Evolutionary conservation across 2,329 filamentous ascomycete genomes (phyloP).

Genomic region (Fusarium illudens): DNA sequence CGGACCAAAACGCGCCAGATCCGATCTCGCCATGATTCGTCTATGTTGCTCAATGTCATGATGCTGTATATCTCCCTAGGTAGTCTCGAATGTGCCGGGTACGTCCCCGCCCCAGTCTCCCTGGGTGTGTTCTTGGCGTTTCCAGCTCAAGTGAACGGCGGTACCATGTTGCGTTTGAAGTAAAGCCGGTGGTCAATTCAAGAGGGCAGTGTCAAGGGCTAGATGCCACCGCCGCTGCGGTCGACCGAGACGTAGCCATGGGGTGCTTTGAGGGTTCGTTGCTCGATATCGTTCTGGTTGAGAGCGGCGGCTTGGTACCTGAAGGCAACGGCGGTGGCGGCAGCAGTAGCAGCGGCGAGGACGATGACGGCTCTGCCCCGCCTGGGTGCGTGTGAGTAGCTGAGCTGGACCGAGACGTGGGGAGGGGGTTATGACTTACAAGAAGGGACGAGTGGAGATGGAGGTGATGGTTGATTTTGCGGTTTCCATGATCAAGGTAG

Average conservation of each 20-base stretch:
- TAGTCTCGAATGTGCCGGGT: too few relatives aligned
- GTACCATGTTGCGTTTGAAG: not conserved
- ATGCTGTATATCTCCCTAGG: too few relatives aligned
- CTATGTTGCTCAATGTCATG: too few relatives aligned
- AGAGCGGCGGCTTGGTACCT: constrained; percentile 49
- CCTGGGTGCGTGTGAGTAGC: constrained; percentile 33
- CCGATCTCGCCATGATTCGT: too few relatives aligned
- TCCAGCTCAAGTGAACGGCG: not conserved
- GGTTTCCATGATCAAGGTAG: not conserved
- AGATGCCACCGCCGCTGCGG: constrained; percentile 59
- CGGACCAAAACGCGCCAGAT: too few relatives aligned
- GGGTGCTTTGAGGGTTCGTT: constrained; percentile 48
- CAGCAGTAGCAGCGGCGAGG: constrained; percentile 45
- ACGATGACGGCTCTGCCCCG: constrained; percentile 51
- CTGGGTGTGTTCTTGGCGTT: not conserved
- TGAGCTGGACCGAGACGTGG: not conserved
- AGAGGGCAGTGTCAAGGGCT: not conserved
- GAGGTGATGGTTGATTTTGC: constrained; percentile 17
- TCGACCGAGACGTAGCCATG: constrained; percentile 61
- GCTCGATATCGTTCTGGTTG: constrained; percentile 54
- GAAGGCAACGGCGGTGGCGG: constrained; percentile 42
- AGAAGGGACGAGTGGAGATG: constrained; percentile 31
- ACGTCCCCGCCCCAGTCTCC: not conserved
- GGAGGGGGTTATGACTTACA: constrained; percentile 17
- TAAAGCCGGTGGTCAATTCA: not conserved